These are phyloP conservation scores for Rhododendron williamsianum DNA, from an alignment of 148 eudicot species.

Conservation along the genomic window DNA sequence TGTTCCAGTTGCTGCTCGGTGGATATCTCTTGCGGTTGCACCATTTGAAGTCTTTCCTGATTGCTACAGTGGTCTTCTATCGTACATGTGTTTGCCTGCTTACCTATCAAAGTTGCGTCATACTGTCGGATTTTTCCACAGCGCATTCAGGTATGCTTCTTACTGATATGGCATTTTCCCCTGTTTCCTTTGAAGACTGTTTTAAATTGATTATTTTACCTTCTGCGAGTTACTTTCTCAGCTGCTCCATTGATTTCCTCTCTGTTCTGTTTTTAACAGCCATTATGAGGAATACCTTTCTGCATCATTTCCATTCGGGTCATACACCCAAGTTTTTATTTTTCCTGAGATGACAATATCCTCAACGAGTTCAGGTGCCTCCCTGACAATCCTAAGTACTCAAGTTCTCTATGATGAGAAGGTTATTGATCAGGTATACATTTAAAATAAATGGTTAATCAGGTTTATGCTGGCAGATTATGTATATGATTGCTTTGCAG, in stretches of 20 bases:
- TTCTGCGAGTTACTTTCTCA: not conserved
- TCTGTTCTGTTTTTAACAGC: constrained; percentile 41
- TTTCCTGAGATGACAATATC: constrained; percentile 85
- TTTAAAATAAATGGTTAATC: constrained; percentile 6
- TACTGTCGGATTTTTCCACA: constrained; percentile 69
- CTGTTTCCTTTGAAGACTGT: not conserved
- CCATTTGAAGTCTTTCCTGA: constrained; percentile 89
- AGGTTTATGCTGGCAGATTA: not conserved
- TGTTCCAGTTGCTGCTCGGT: constrained; percentile 78
- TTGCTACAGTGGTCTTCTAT: constrained; percentile 50
- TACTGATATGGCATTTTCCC: not conserved
- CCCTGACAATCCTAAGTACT: constrained; percentile 76
- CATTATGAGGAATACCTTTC: constrained; percentile 82
- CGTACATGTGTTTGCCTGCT: constrained; percentile 76
- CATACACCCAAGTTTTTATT: constrained; percentile 90
- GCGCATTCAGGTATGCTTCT: constrained; percentile 68
- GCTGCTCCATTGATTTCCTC: not conserved
- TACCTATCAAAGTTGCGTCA: constrained; percentile 54
- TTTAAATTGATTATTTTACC: not conserved
- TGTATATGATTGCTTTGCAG: not conserved
- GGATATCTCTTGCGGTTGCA: constrained; percentile 90
- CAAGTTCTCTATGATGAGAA: constrained; percentile 83
- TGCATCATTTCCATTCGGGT: constrained; percentile 82
- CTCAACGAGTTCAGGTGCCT: constrained; percentile 71
- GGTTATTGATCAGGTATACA: constrained; percentile 82